Conservation (phyloP, 495 filamentous ascomycete species). For the Articulospora tetracladia region DNA sequence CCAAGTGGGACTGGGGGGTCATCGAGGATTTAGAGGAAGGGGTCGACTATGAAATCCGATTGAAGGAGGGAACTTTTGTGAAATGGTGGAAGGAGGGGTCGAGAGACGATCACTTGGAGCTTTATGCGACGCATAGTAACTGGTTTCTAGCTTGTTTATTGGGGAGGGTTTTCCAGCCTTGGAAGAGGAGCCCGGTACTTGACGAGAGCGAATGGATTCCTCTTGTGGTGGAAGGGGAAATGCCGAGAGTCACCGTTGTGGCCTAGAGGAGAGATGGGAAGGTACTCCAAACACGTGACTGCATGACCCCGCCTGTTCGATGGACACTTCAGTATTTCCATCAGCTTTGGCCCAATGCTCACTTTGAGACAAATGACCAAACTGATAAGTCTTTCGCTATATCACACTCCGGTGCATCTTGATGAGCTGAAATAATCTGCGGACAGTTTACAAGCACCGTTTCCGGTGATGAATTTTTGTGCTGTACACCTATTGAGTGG, state of each 20-base stretch:
- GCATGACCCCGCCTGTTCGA: too few relatives aligned
- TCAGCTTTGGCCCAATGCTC: too few relatives aligned
- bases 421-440: too few relatives aligned
- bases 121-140: background rate
- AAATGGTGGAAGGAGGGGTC: background rate
- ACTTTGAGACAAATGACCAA: too few relatives aligned
- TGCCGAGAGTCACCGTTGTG: background rate
- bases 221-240: background rate
- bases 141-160: background rate
- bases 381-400: too few relatives aligned
- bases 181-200: background rate
- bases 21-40: background rate
- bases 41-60: background rate
- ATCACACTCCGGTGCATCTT: too few relatives aligned
- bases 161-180: background rate
- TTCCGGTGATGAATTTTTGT: too few relatives aligned
- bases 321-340: too few relatives aligned
- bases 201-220: background rate
- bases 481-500: too few relatives aligned
- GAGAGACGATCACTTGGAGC: background rate
- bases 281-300: too few relatives aligned
- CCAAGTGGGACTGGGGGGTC: background rate
- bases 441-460: too few relatives aligned
- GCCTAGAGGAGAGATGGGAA: too few relatives aligned
- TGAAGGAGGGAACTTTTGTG: background rate